Percentiles rank a stretch among this genome's conserved stretches.
phyloP scores from a whole-genome alignment of 257 asterid species.

The Leptodermis oblonga region DNA sequence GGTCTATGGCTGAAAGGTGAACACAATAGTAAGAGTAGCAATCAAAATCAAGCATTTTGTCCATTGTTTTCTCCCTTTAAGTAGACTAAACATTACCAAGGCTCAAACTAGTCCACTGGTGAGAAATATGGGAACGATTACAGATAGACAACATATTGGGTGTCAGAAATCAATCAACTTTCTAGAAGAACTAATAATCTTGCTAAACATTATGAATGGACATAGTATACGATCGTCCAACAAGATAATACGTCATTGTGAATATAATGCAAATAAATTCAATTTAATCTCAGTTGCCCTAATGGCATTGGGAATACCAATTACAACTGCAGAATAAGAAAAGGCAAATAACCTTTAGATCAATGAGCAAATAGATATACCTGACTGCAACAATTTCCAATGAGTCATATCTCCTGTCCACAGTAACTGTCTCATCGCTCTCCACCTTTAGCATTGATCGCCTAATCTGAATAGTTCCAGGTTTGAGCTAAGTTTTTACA shows the following conservation, averaged over 20 bases:
- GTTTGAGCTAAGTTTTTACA: conserved; percentile 41
- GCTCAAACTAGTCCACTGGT: not conserved
- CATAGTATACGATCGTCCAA: not conserved
- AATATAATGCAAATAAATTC: not conserved
- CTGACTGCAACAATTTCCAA: conserved; percentile 61
- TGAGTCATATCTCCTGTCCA: conserved; percentile 42
- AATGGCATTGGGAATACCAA: not conserved
- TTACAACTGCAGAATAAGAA: not conserved
- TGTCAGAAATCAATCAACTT: not conserved
- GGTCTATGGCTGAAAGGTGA: conserved; percentile 72
- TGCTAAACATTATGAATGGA: not conserved
- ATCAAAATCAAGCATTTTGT: not conserved
- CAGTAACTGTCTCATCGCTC: conserved; percentile 34
- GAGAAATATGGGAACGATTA: no score
- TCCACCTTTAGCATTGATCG: conserved; percentile 82
- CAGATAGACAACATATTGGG: no score
- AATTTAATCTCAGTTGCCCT: not conserved
- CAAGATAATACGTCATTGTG: not conserved
- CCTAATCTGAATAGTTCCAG: conserved; percentile 64
- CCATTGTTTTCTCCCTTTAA: not conserved
- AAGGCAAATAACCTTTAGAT: not conserved
- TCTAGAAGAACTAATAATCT: not conserved
- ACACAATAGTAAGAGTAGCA: not conserved
- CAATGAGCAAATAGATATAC: conserved; percentile 31
- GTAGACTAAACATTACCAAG: not conserved